A percentile compares a stretch with the other conserved stretches of the same genome.
Conservation (phyloP, 768 basidiomycete genomes). For the Trametes gibbosa region DNA sequence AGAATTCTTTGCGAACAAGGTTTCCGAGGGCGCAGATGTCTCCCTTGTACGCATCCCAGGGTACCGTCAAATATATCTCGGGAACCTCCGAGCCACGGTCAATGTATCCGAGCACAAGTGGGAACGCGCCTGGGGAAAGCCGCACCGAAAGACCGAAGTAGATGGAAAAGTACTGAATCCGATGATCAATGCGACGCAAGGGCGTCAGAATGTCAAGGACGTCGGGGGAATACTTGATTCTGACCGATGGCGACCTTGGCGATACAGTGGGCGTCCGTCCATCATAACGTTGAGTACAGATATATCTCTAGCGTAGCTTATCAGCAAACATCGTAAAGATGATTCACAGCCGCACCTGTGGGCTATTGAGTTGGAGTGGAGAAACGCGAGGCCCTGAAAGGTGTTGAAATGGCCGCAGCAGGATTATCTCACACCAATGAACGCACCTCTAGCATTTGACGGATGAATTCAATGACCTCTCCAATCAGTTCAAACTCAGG, state of each 20-base stretch:
- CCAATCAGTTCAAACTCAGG: slow-evolving; percentile 8
- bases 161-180: slow-evolving; percentile 30
- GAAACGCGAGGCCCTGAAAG: slow-evolving; percentile 16
- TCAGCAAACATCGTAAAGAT: background rate
- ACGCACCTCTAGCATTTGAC: slow-evolving; percentile 4
- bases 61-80: slow-evolving; percentile 16
- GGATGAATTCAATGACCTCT: slow-evolving; percentile 16
- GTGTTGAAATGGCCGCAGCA: too few relatives aligned
- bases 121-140: slow-evolving; percentile 11
- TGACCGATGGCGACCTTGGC: slow-evolving; percentile 22
- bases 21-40: slow-evolving; percentile 28
- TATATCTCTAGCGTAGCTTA: slow-evolving; percentile 6
- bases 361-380: slow-evolving; percentile 15
- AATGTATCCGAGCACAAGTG: slow-evolving; percentile 6
- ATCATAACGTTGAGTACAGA: slow-evolving; percentile 22
- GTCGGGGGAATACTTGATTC: slow-evolving; percentile 31
- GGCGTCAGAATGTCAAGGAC: slow-evolving; percentile 30
- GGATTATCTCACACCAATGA: too few relatives aligned
- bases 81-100: slow-evolving; percentile 21
- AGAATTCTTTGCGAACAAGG: slow-evolving; percentile 20
- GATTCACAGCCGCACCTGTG: slow-evolving; percentile 10
- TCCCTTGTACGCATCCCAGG: slow-evolving; percentile 26
- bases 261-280: slow-evolving; percentile 19
- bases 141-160: slow-evolving; percentile 22
- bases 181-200: slow-evolving; percentile 32